Conservation (phyloP, 2,329 filamentous ascomycete species). For the Phaeosphaeriaceae sp. region DNA sequence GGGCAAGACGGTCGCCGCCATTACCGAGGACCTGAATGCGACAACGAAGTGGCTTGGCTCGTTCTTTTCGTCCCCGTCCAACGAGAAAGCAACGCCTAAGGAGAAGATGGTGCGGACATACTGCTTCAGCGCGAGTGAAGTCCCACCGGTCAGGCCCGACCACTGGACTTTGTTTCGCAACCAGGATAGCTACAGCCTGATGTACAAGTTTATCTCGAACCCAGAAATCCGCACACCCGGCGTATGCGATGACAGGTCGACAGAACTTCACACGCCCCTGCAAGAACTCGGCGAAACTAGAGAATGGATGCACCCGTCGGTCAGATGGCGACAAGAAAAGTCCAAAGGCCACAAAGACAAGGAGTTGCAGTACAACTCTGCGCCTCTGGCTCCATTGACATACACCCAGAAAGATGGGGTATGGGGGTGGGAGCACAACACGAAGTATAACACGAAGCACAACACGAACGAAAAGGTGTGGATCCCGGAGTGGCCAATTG, state of each 20-base stretch:
- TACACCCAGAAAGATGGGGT: constrained; percentile 4
- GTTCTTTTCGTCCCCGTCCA: constrained; percentile 4
- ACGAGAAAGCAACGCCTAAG: background rate
- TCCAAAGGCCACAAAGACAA: background rate
- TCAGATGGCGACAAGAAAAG: constrained; percentile 1
- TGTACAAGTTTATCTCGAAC: constrained; percentile 2
- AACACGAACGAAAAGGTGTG: background rate
- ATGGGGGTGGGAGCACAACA: too few species aligned
- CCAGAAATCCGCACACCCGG: background rate
- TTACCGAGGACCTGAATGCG: constrained; percentile 4
- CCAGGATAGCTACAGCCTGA: constrained; percentile 4
- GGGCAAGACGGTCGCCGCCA: constrained; percentile 2
- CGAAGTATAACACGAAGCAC: too few species aligned
- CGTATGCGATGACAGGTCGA: background rate
- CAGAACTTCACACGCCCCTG: constrained; percentile 1
- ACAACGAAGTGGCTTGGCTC: constrained; percentile 3
- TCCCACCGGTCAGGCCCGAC: background rate
- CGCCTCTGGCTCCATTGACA: background rate
- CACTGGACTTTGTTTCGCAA: constrained; percentile 1
- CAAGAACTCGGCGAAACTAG: background rate
- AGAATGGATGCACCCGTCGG: constrained; percentile 3
- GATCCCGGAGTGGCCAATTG: constrained; percentile 5
- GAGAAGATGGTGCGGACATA: constrained; percentile 2
- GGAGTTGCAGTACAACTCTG: constrained; percentile 3
- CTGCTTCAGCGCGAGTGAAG: constrained; percentile 1